Evolutionary conservation across 2,329 filamentous ascomycete genomes (phyloP), one percentile per base, ranked within the genome.

Genomic region (Curvularia verruculosa): DNA sequence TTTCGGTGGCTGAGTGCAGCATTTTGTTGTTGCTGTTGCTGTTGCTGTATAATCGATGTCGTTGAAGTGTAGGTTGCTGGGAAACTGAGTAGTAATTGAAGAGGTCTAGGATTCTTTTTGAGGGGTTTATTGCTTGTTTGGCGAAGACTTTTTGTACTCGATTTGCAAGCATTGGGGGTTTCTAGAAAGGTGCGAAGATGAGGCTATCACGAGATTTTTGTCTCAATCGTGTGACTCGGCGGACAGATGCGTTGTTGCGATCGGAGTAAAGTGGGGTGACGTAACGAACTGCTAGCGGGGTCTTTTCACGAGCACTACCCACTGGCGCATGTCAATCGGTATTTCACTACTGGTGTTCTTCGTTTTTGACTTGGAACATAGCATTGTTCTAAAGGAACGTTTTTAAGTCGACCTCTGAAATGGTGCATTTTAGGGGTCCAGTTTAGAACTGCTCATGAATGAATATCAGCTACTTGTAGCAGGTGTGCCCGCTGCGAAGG

Each of bases 191-290:
- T 19, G 29, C 24, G 18, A 43, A 21, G 34, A 3, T 23, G 19
- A 21, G 40, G 46, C 13, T 51, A 46, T 44, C 34, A 49, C 45
- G 45, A 44, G 48, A 45, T n/a, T 45, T 41, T 45, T 45, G 36
- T 28, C 31, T 18, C 29, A 28, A 58, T 64, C 54, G 58, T 43
- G 64, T 64, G 64, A 66, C 51, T 24, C 39, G 52, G 31, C 41
- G 41, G 41, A 28, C 29, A 15, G n/a, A 54, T 60, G 56, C 26
- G 24, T 45, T 58, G 52, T 56, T 56, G 47, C 60, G 67, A 68
- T 68, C 60, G 53, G 49, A 56, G 56, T 51, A 52, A 64, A 59
- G 67, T 64, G 67, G 64, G 65, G 64, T 69, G 65, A 69, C 67
- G 64, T 69, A 68, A 61, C 48, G 44, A 49, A 51, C 44, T 40